A percentile compares a stretch with the other conserved stretches of the same genome.
phyloP scores from a whole-genome alignment of 352 stramenopile species.

The Globisporangium alternatum region DNA sequence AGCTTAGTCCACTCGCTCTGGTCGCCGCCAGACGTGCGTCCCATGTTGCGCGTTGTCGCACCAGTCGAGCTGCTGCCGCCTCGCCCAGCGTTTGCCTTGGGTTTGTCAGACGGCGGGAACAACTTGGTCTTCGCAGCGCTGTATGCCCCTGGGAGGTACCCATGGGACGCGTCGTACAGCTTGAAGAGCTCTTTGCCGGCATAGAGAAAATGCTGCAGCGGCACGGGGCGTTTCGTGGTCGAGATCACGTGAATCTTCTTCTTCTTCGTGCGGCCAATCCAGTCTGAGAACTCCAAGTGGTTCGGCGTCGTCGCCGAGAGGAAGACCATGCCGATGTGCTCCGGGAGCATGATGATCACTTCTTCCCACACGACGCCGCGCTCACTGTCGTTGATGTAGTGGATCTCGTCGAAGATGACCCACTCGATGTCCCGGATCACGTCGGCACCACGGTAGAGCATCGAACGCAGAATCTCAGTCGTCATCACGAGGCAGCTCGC shows the following conservation, averaged over 20 bases:
- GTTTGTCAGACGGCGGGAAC: slow-evolving; percentile 52
- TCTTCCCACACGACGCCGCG: slow-evolving; percentile 97
- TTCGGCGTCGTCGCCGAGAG: slow-evolving; percentile 98
- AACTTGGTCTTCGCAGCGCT: slow-evolving; percentile 65
- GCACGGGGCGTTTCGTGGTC: slow-evolving; percentile 96
- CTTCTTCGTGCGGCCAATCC: slow-evolving; percentile 97
- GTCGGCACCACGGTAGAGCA: slow-evolving; percentile 95
- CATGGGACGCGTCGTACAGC: slow-evolving; percentile 49
- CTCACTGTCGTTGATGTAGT: slow-evolving; percentile 99
- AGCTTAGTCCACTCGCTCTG: slow-evolving; percentile 89
- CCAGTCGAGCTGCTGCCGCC: slow-evolving; percentile 23
- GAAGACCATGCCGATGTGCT: slow-evolving; percentile 98
- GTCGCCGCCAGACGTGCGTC: slow-evolving; percentile 58
- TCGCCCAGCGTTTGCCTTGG: slow-evolving; percentile 27
- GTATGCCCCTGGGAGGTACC: slow-evolving; percentile 58
- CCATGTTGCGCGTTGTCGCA: slow-evolving; percentile 33
- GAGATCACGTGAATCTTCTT: slow-evolving; percentile 97
- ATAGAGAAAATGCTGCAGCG: slow-evolving; percentile 96
- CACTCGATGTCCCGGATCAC: slow-evolving; percentile 98
- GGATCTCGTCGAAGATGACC: slow-evolving; percentile 97
- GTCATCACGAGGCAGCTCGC: slow-evolving; percentile 98
- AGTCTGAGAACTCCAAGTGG: slow-evolving; percentile 98
- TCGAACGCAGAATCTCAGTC: slow-evolving; percentile 96
- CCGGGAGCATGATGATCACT: slow-evolving; percentile 97
- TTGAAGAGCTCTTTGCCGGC: slow-evolving; percentile 93